Evolutionary conservation across 768 basidiomycete species (phyloP), one percentile per base, ranked within the genome.

Genomic region (Boletus sp.): DNA sequence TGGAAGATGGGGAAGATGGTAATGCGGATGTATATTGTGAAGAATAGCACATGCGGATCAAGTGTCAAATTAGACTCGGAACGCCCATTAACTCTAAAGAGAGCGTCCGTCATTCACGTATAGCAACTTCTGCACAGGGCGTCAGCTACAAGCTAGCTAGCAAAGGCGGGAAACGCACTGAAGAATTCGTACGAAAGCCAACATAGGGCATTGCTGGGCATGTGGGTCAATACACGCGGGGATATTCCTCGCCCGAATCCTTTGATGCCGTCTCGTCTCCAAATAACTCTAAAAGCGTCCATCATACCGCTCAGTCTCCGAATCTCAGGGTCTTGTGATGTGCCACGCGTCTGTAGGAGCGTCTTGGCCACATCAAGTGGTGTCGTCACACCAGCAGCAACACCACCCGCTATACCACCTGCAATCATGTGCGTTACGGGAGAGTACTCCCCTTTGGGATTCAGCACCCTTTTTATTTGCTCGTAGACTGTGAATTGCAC

Each of bases 121-220:
- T 87, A 36, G 84, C 83, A 57, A 79, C 84, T 73, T 87, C 86
- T 87, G 74, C 57, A 68, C 62, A 54, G 35, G 20, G 39, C 42
- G 42, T 66, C 56, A 66, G 58, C 10, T 32, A 11, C 41, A 48
- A 33, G 35, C 36, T 29, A 28, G n/a, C 30, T 29, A 46, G 29
- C 17, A 52, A 55, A 39, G 20, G 52, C 35, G 33, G 10, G 47
- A 51, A 50, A 86, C 94, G 77, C 71, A 96, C 94, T 97, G 83
- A 97, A 97, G 77, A 96, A 97, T 74, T 98, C 95, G 68, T 98
- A 95, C 52, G 94, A 95, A 71, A 95, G 77, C 97, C 96, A 99
- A 74, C 92, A 96, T 48, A 99, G 79, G 10, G 97, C 97, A 52
- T 96, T 97, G 69, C 92, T 94, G 7, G 97, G 97, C 86, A 98